Conservation (phyloP, 23 red algal species). For the Agarophyton chilense region DNA sequence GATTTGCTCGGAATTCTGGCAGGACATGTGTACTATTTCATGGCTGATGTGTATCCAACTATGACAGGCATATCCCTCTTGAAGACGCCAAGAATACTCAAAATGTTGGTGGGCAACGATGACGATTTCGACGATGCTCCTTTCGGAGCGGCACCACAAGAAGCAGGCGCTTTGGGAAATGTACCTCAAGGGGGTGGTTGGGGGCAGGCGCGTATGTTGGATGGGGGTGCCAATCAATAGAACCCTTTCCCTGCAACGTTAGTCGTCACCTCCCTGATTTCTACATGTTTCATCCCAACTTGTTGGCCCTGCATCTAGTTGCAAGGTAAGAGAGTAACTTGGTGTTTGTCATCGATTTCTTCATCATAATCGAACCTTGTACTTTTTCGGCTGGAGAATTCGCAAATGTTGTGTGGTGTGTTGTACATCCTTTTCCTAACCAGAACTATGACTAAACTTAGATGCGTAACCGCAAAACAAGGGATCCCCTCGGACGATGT, state of each 20-base stretch:
- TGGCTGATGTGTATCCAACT: slow-evolving; percentile 89
- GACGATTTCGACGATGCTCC: slow-evolving; percentile 56
- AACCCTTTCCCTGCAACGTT: neutral
- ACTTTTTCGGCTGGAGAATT: neutral
- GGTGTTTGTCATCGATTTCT: neutral
- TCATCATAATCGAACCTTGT: neutral
- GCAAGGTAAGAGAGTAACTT: no score
- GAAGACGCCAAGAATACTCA: slow-evolving; percentile 73
- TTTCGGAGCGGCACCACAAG: slow-evolving; percentile 2
- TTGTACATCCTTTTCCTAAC: slow-evolving; percentile 11
- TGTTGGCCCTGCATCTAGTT: neutral
- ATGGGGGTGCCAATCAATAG: slow-evolving; percentile 44
- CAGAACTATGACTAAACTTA: slow-evolving; percentile 17
- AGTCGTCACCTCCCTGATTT: neutral
- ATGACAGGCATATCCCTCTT: slow-evolving; percentile 71
- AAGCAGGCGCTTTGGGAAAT: slow-evolving; percentile 6
- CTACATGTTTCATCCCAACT: neutral
- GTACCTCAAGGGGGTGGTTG: slow-evolving; percentile 4
- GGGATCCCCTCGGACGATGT: neutral
- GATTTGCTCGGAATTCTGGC: slow-evolving; percentile 93
- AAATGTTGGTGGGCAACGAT: slow-evolving; percentile 53
- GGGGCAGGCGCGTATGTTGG: slow-evolving; percentile 55
- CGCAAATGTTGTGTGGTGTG: neutral
- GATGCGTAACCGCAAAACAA: neutral
- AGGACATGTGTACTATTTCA: slow-evolving; percentile 96